These are phyloP conservation scores for Chrysosporium keratinophilum DNA, from an alignment of 2,329 filamentous ascomycete species.

Conservation along the genomic window DNA sequence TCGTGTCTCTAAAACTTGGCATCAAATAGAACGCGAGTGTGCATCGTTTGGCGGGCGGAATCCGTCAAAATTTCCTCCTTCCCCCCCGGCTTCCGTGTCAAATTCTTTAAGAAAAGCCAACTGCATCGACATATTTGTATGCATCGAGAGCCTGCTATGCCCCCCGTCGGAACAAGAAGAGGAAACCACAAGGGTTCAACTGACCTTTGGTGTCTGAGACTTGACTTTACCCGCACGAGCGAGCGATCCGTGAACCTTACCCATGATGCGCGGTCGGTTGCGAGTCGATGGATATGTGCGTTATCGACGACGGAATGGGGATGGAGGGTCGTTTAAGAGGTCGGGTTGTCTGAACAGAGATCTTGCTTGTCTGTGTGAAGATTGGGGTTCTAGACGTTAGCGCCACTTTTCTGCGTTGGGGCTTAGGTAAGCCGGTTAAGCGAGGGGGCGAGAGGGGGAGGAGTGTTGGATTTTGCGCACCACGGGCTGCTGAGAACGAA, in stretches of 20 bases:
- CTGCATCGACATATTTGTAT: too few relatives aligned
- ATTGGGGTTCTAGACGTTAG: slow-evolving; percentile 3
- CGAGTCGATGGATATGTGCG: slow-evolving; percentile 10
- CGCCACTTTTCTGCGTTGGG: slow-evolving; percentile 2
- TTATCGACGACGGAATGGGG: slow-evolving; percentile 6
- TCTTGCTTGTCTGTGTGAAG: slow-evolving; percentile 9
- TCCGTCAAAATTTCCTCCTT: neutral
- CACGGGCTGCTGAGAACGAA: neutral
- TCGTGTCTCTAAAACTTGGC: neutral
- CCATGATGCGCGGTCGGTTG: slow-evolving; percentile 50
- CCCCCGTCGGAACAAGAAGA: neutral
- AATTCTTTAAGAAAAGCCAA: neutral
- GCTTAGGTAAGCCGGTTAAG: slow-evolving; percentile 10
- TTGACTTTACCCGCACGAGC: slow-evolving; percentile 97
- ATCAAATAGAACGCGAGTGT: too few relatives aligned
- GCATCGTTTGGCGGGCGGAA: too few relatives aligned
- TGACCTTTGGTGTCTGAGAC: slow-evolving; percentile 53
- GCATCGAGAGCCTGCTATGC: neutral
- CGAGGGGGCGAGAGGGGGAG: neutral
- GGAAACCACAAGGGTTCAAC: neutral
- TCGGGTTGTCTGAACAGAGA: slow-evolving; percentile 5
- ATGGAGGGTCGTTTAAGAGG: slow-evolving; percentile 5
- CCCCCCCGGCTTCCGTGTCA: neutral
- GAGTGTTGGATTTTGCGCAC: neutral
- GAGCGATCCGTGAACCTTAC: slow-evolving; percentile 79